These are phyloP conservation scores for Daldinia decipiens DNA, from an alignment of 495 filamentous ascomycete genomes.

Conservation along the genomic window DNA sequence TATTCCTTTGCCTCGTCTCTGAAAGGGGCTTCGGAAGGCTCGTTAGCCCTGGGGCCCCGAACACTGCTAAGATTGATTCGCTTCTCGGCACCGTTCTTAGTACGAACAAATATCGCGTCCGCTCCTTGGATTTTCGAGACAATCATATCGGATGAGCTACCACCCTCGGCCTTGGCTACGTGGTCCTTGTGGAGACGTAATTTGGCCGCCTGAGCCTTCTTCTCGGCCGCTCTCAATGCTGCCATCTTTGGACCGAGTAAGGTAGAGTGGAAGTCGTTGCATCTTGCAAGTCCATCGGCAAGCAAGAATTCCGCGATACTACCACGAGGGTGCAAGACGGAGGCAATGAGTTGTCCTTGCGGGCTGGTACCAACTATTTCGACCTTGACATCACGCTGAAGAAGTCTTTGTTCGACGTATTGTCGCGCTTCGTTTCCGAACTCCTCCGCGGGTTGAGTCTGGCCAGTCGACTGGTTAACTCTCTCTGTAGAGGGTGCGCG, in stretches of 20 bases:
- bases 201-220: slow-evolving; percentile 77
- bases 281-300: slow-evolving; percentile 86
- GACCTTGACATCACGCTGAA: slow-evolving; percentile 86
- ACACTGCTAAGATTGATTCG: slow-evolving; percentile 92
- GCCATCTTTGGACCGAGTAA: slow-evolving; percentile 89
- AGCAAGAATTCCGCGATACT: slow-evolving; percentile 91
- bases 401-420: slow-evolving; percentile 84
- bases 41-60: slow-evolving; percentile 78
- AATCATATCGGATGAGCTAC: slow-evolving; percentile 74
- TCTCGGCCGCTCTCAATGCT: slow-evolving; percentile 85
- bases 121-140: slow-evolving; percentile 88
- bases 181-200: slow-evolving; percentile 81
- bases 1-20: slow-evolving; percentile 95
- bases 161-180: slow-evolving; percentile 68
- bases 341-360: slow-evolving; percentile 82
- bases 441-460: slow-evolving; percentile 84
- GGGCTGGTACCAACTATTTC: slow-evolving; percentile 86
- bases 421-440: slow-evolving; percentile 85
- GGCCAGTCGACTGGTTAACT: slow-evolving; percentile 75
- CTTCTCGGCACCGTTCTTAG: slow-evolving; percentile 85
- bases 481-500: slow-evolving; percentile 86
- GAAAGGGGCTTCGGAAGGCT: slow-evolving; percentile 76
- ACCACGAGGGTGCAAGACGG: slow-evolving; percentile 85
- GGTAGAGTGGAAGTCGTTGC: slow-evolving; percentile 92
- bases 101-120: slow-evolving; percentile 86